Evolutionary conservation across 2,329 filamentous ascomycete species (phyloP).

Genomic region (Cytospora leucostoma): DNA sequence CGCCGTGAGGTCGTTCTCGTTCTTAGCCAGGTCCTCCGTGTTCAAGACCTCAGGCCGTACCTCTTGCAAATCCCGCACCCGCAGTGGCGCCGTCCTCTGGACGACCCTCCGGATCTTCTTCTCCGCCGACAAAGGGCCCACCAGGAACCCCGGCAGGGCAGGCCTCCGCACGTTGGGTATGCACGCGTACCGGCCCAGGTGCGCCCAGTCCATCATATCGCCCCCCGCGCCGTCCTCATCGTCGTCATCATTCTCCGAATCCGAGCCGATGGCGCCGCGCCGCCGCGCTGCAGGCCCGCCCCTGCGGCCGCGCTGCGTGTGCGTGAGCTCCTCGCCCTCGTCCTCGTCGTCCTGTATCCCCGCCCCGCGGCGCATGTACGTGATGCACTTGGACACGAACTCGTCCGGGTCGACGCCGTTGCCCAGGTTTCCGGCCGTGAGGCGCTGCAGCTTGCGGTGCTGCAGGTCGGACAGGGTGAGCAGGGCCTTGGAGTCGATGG

Average conservation of each 20-base stretch:
- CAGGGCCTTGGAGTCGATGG: conserved; percentile 84
- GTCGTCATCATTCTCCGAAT: conserved; percentile 56
- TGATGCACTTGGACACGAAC: conserved; percentile 86
- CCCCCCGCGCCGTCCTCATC: conserved; percentile 70
- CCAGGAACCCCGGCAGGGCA: conserved; percentile 76
- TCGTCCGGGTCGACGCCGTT: conserved; percentile 86
- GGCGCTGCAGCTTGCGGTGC: conserved; percentile 73
- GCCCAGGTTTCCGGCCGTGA: conserved; percentile 71
- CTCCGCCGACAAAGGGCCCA: conserved; percentile 86
- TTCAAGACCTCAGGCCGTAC: conserved; percentile 78
- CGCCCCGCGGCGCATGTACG: conserved; percentile 75
- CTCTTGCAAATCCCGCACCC: conserved; percentile 67
- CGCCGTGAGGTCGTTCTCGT: conserved; percentile 77
- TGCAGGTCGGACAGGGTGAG: conserved; percentile 79
- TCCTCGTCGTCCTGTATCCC: conserved; percentile 55
- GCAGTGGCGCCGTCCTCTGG: conserved; percentile 71
- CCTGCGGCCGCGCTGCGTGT: conserved; percentile 51
- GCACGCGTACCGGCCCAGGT: conserved; percentile 77
- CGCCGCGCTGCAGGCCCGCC: conserved; percentile 21
- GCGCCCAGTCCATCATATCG: conserved; percentile 82
- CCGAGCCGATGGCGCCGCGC: conserved; percentile 38
- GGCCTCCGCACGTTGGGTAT: conserved; percentile 73
- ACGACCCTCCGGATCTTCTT: conserved; percentile 74
- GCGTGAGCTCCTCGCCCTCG: conserved; percentile 52
- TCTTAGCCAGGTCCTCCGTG: conserved; percentile 70